Conservation (phyloP, 139 green algal species). For the Volvox africanus region DNA sequence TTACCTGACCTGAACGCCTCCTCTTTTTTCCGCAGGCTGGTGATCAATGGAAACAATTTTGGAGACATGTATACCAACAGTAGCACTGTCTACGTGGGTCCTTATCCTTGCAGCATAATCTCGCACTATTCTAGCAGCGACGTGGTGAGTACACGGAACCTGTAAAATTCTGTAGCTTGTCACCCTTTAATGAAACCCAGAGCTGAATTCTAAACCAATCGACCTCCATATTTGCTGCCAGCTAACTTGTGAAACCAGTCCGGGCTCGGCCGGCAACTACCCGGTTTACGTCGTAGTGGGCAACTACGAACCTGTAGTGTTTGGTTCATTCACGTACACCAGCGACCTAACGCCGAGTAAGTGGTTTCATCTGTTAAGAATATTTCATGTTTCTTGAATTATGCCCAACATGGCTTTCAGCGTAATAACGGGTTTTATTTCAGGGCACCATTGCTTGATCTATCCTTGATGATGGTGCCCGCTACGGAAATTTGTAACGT, state of each 20-base stretch:
- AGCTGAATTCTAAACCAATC: no score
- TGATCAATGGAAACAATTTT: slow-evolving; percentile 45
- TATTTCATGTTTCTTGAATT: background rate
- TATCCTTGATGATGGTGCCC: no score
- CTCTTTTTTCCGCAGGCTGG: slow-evolving; percentile 15
- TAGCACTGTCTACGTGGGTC: slow-evolving; percentile 24
- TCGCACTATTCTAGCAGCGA: slow-evolving; percentile 38
- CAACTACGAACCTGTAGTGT: background rate
- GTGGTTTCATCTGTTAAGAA: background rate
- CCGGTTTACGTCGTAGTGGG: slow-evolving; percentile 19
- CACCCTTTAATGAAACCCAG: background rate
- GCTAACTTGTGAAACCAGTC: slow-evolving; percentile 44
- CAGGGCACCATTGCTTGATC: no score
- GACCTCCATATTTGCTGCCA: background rate
- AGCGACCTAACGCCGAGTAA: slow-evolving; percentile 40
- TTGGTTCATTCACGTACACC: slow-evolving; percentile 21
- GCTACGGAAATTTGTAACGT: background rate
- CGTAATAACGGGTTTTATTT: no score
- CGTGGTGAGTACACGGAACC: background rate
- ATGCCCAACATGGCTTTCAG: background rate
- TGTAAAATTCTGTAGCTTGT: background rate
- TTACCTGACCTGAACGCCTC: background rate
- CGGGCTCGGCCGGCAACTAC: slow-evolving; percentile 15
- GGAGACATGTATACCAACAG: slow-evolving; percentile 19
- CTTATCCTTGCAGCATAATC: slow-evolving; percentile 47